Evolutionary conservation across 192 early-diverging fungal species (phyloP), one percentile per base, ranked within the genome.

Genomic region (Rhizoclosmatium sp.): DNA sequence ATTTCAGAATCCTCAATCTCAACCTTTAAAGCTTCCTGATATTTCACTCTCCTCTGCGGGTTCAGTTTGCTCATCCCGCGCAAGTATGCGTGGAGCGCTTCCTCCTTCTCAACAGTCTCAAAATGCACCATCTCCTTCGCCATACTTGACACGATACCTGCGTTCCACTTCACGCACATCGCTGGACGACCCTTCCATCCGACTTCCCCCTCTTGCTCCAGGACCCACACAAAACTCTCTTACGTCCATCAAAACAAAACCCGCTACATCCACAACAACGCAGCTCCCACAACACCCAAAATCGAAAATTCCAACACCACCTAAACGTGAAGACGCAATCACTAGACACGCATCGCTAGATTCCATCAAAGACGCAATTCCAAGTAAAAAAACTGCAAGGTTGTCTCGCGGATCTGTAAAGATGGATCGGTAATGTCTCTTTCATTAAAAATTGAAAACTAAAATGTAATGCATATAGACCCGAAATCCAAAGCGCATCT

Each of bases 21-120:
- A 41, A 14, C 47, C 42, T 31, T 60, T 41, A 16, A 75, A 65
- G 45, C 45, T 64, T 21, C 72, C 72, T 4, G 72, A 65, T 31
- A 75, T 75, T 45, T 65, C 59, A 4, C 21, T 64, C 7, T 45
- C 59, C 16, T 75, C 72, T 1, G 60, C 58, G 14, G 69, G 69
- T 1, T 54, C 48, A 23, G 21, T 71, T 14, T 62, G 72, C 44
- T 5, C 72, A 45, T 62, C 59, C 48, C 56, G 72, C 2, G 19
- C 39, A n/a, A 42, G 48, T 19, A 31, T 56, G 5, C 69, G 69
- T n/a, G 69, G 69, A 49, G 49, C n/a, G 2, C 40, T 58, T 47
- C n/a, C 48, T 7, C 47, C 69, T 62, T 62, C 60, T 40, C 60
- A 7, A 21, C 19, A 7, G 4, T 21, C 60, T 62, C 14, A 23